phyloP scores from a whole-genome alignment of 768 basidiomycete genomes.

The Trametes cingulata region DNA sequence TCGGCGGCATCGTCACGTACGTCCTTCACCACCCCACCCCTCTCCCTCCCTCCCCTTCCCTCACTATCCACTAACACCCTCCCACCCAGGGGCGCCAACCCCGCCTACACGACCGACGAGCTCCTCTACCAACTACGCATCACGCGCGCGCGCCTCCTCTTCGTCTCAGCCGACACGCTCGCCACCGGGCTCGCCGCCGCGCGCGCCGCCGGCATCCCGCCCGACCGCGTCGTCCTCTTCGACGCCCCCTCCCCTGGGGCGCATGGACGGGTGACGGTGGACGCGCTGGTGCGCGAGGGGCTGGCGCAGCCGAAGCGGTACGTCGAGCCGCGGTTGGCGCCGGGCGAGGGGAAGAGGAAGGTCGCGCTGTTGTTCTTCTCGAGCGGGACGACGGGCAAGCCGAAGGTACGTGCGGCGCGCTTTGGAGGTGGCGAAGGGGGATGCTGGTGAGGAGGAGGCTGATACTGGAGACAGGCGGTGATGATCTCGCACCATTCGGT shows the following conservation, averaged over 20 bases:
- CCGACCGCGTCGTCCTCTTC: conserved; percentile 27
- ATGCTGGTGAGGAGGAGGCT: background rate
- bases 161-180: conserved; percentile 28
- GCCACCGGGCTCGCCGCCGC: conserved; percentile 27
- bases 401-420: conserved; percentile 66
- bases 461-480: conserved; percentile 45
- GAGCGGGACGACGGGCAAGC: conserved; percentile 74
- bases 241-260: conserved; percentile 16
- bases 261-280: conserved; percentile 38
- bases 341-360: conserved; percentile 68
- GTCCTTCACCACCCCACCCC: conserved; percentile 22
- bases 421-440: too few species aligned
- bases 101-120: conserved; percentile 33
- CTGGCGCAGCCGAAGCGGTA: conserved; percentile 40
- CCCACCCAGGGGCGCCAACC: conserved; percentile 33
- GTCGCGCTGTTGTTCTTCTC: conserved; percentile 73
- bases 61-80: background rate
- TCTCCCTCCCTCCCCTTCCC: too few species aligned
- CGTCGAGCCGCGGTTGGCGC: conserved; percentile 49
- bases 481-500: conserved; percentile 39
- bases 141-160: conserved; percentile 26
- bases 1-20: conserved; percentile 60
- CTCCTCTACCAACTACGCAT: conserved; percentile 33
- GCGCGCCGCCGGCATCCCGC: conserved; percentile 24
- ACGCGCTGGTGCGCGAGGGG: conserved; percentile 52